Conservation (phyloP, 1,284 basidiomycete genomes). For the Meira miltonrushii region DNA sequence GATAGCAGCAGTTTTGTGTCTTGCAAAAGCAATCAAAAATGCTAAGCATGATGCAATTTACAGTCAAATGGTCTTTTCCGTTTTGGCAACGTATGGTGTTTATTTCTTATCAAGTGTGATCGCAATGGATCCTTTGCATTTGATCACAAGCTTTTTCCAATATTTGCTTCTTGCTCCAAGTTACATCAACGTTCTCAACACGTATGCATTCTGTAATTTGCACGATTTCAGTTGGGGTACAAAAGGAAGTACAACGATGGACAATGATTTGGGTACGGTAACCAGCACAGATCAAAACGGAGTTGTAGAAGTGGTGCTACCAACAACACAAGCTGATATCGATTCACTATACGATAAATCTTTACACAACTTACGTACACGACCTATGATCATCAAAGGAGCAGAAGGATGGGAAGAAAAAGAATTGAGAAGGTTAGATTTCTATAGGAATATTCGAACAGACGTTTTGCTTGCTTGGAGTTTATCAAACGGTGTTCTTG, state of each 20-base stretch:
- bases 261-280: slow-evolving; percentile 48
- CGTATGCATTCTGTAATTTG: slow-evolving; percentile 47
- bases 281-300: slow-evolving; percentile 47
- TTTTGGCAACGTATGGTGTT: slow-evolving; percentile 74
- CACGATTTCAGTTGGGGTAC: slow-evolving; percentile 52
- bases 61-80: slow-evolving; percentile 72
- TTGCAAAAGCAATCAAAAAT: slow-evolving; percentile 30
- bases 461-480: slow-evolving; percentile 84
- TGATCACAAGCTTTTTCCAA: slow-evolving; percentile 87
- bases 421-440: slow-evolving; percentile 46
- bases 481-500: slow-evolving; percentile 62
- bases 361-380: slow-evolving; percentile 70
- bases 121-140: slow-evolving; percentile 83
- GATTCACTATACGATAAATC: slow-evolving; percentile 86
- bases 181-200: slow-evolving; percentile 70
- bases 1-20: slow-evolving; percentile 42
- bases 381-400: slow-evolving; percentile 55
- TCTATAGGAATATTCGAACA: slow-evolving; percentile 68
- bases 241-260: slow-evolving; percentile 49
- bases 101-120: slow-evolving; percentile 62
- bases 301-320: slow-evolving; percentile 76
- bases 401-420: slow-evolving; percentile 47
- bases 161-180: slow-evolving; percentile 87
- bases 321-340: slow-evolving; percentile 77
- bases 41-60: slow-evolving; percentile 61